Evolutionary conservation across 331 rosid species (phyloP).

Genomic region (Rosa hybrid): DNA sequence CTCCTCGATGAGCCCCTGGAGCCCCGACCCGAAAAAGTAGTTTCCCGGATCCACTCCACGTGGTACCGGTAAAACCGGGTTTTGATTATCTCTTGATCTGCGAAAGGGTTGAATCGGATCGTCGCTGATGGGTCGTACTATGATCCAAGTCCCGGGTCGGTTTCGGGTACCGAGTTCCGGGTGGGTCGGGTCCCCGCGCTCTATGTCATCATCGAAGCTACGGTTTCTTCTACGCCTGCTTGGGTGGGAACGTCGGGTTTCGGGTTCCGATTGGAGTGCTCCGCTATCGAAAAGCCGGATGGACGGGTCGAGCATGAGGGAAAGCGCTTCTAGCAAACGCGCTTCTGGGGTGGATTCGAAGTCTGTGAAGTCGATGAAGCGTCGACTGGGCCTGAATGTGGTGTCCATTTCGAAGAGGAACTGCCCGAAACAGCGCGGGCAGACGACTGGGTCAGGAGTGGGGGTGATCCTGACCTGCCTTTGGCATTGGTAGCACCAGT

Average conservation of each 20-base stretch:
- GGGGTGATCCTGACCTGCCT: constrained; percentile 46
- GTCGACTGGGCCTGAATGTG: constrained; percentile 34
- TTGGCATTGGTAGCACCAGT: constrained; percentile 82
- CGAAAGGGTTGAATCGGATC: constrained; percentile 21
- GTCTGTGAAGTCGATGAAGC: constrained; percentile 36
- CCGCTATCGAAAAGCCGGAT: constrained; percentile 28
- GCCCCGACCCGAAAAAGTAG: constrained; percentile 51
- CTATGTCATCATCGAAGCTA: constrained; percentile 29
- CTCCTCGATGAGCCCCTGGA: constrained; percentile 63
- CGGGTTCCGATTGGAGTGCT: constrained; percentile 6
- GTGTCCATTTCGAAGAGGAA: constrained; percentile 58
- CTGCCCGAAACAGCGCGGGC: constrained; percentile 79
- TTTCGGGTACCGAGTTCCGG: constrained; percentile 33
- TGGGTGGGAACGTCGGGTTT: background rate
- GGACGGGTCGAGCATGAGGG: constrained; percentile 66
- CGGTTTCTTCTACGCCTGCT: constrained; percentile 31
- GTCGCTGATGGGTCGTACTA: constrained; percentile 44
- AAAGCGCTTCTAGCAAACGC: constrained; percentile 78
- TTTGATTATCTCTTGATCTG: constrained; percentile 25
- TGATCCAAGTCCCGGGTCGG: constrained; percentile 49
- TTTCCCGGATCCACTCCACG: constrained; percentile 36
- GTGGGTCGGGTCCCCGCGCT: constrained; percentile 14
- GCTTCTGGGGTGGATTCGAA: constrained; percentile 59
- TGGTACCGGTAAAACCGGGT: constrained; percentile 19
- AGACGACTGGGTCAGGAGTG: constrained; percentile 32